phyloP scores from a whole-genome alignment of 163 green algal species.

The Chloromonas sp. region DNA sequence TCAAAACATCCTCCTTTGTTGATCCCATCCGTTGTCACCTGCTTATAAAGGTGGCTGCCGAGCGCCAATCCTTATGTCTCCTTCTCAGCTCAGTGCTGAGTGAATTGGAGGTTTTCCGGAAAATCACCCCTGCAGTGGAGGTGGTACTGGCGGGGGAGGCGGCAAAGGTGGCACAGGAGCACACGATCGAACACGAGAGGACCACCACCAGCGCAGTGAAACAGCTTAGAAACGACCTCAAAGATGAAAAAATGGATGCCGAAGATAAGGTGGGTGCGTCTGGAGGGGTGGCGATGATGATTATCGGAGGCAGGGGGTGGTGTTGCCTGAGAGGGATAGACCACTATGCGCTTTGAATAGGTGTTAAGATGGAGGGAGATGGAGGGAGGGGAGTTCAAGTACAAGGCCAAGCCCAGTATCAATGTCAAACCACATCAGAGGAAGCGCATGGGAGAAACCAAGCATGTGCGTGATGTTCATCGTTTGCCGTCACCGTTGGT shows the following conservation, averaged over 20 bases:
- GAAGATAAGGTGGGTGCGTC: conserved; percentile 47
- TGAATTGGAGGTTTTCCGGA: conserved; percentile 47
- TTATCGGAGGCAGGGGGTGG: too few relatives aligned
- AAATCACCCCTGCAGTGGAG: conserved; percentile 43
- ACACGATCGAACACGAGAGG: conserved; percentile 64
- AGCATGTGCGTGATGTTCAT: too few relatives aligned
- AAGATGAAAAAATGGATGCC: conserved; percentile 61
- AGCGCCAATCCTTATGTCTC: conserved; percentile 54
- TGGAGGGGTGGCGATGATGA: not conserved
- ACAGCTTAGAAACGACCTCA: conserved; percentile 52
- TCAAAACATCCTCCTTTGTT: not conserved
- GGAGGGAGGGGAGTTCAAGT: too few relatives aligned
- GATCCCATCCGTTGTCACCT: not conserved
- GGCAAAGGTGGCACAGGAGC: conserved; percentile 39
- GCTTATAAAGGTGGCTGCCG: conserved; percentile 31
- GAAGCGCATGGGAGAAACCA: too few relatives aligned
- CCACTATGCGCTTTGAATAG: too few relatives aligned
- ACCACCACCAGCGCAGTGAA: conserved; percentile 51
- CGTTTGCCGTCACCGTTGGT: too few relatives aligned
- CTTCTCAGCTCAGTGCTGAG: conserved; percentile 47
- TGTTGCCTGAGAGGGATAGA: too few relatives aligned
- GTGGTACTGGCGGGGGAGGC: conserved; percentile 53
- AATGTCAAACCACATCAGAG: too few relatives aligned
- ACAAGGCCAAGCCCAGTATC: too few relatives aligned
- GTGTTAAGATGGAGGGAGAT: too few relatives aligned